A percentile compares a stretch with the other conserved stretches of the same genome.
Conservation (phyloP, 2,329 filamentous ascomycete genomes). For the Diaporthe nobilis region DNA sequence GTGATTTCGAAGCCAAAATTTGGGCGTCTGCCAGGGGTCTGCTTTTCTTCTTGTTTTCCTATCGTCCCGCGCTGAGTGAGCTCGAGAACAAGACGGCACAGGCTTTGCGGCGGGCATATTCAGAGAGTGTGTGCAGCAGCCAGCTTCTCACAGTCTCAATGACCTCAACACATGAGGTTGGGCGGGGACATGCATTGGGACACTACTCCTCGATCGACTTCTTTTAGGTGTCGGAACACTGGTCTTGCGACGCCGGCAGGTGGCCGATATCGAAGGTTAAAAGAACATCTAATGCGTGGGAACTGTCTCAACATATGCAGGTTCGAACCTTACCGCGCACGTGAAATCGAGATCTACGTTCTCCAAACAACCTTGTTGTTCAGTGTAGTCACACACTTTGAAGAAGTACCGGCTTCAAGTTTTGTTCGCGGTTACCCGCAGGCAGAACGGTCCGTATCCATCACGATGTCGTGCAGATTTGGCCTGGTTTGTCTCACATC, state of each 20-base stretch:
- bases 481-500: neutral
- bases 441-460: neutral
- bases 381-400: neutral
- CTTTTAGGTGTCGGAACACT: neutral
- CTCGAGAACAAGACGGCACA: neutral
- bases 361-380: neutral
- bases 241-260: conserved; percentile 10
- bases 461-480: conserved; percentile 16
- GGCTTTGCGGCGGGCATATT: neutral
- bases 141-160: neutral
- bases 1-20: neutral
- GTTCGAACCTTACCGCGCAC: neutral
- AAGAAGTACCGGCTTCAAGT: neutral
- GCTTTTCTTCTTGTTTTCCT: neutral
- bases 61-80: neutral
- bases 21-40: neutral
- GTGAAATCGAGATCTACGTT: neutral
- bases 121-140: neutral
- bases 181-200: neutral
- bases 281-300: conserved; percentile 11
- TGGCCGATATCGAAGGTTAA: conserved; percentile 26
- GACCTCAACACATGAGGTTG: neutral
- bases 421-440: conserved; percentile 21
- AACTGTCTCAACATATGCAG: conserved; percentile 28
- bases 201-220: neutral